Base-by-base conservation (phyloP, 2,329 filamentous ascomycete genomes). In the Epichloe hybrida region DNA sequence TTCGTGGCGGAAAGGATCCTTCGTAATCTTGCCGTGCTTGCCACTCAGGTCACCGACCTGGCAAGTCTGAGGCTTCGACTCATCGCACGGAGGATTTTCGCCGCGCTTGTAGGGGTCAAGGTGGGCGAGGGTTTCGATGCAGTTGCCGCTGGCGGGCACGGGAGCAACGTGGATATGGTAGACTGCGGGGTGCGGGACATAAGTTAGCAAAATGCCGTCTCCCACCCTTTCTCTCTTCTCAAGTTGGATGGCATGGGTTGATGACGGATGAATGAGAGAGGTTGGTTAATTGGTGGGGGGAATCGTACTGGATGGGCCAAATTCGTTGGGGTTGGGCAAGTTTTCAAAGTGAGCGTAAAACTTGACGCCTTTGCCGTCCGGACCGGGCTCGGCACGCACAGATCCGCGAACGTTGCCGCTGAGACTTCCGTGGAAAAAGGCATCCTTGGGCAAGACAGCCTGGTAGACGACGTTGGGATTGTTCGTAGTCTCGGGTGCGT, bases 41-140 rank as follows among this genome's bases (percentile, higher is more conserved):
- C 86, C 86, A 58, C 79, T 77, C 51, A 89, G 72, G 63, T 91
- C 86, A 56, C 87, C 86, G 11, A 86, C 79, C 67, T 91, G 80
- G 70, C 86, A 93, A 9, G 78, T 81, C 54, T 76, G 66, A 7
- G 82, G 82, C 6, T 69, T 61, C 9, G 62, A 58, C 11, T 67
- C 38, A 60, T 88, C 72, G 67, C 86, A 91, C 5, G 74, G 59
- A 4, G 80, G 71, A 2, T 66, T 66, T 61, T 88, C 79, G 55
- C 79, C 80, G 48, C 83, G 81, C 47, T 72, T 62, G 64, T 75
- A 86, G 17, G 86, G 86, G 61, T 90, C 84, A 12, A 88, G 75
- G 61, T 91, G 86, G 2, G 71, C 78, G 4, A 78, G 70, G 1
- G 86, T 83, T 4, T 66, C 65, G 48, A 77, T 84, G 72, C 86